Percentiles rank a stretch among this genome's conserved stretches.
phyloP scores from a whole-genome alignment of 2,329 filamentous ascomycete genomes.

The Aureobasidium sp. region DNA sequence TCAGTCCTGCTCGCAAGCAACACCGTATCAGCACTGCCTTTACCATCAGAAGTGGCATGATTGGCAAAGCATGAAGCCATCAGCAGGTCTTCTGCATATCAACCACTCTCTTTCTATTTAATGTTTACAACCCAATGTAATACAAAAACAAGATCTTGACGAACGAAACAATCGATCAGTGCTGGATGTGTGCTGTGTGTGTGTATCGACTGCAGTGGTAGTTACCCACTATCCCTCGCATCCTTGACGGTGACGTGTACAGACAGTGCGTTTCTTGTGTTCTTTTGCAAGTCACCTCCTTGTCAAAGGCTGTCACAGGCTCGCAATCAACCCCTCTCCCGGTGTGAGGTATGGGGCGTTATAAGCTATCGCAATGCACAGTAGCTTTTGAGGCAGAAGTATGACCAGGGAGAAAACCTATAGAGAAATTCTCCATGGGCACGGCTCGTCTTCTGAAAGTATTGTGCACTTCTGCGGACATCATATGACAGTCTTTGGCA shows the following conservation, averaged over 20 bases:
- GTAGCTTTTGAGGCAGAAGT: too few relatives aligned
- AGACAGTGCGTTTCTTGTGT: too few relatives aligned
- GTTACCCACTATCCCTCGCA: not conserved
- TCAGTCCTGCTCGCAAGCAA: not conserved
- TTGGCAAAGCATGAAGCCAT: not conserved
- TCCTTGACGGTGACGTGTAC: not conserved
- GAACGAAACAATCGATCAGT: not conserved
- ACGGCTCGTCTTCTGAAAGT: too few relatives aligned
- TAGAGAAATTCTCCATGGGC: too few relatives aligned
- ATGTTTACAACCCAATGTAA: not conserved
- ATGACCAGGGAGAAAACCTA: too few relatives aligned
- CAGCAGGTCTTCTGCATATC: not conserved
- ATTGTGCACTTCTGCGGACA: too few relatives aligned
- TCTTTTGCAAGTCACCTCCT: too few relatives aligned
- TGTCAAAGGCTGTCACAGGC: too few relatives aligned
- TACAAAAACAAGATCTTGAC: not conserved
- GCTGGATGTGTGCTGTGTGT: not conserved
- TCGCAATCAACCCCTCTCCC: too few relatives aligned
- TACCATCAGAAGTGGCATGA: constrained; percentile 6
- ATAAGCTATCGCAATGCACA: too few relatives aligned
- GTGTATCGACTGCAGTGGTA: not conserved
- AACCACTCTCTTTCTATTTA: not conserved
- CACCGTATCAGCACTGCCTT: constrained; percentile 14
- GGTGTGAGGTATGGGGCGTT: too few relatives aligned
- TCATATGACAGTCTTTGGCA: too few relatives aligned